Evolutionary conservation across 2,329 filamentous ascomycete genomes (phyloP).

Genomic region (Cordyceps farinosa): DNA sequence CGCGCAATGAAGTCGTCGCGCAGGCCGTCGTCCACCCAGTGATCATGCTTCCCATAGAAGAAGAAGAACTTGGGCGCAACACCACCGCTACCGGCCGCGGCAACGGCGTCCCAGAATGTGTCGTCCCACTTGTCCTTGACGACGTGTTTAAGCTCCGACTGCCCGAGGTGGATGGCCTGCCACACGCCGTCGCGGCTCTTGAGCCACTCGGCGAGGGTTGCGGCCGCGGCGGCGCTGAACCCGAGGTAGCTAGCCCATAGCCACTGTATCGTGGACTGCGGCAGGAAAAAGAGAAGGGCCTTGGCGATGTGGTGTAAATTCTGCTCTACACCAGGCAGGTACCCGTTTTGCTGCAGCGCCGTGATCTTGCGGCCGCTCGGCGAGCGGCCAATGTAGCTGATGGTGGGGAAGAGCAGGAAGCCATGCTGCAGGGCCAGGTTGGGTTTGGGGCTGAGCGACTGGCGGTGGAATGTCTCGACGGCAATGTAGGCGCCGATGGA

Average conservation of each 20-base stretch:
- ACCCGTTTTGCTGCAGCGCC: slow-evolving; percentile 28
- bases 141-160: slow-evolving; percentile 59
- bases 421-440: slow-evolving; percentile 46
- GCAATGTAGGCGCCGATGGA: slow-evolving; percentile 71
- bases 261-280: slow-evolving; percentile 38
- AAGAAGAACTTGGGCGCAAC: slow-evolving; percentile 51
- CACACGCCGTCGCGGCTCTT: slow-evolving; percentile 54
- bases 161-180: slow-evolving; percentile 57
- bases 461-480: slow-evolving; percentile 62
- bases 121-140: slow-evolving; percentile 56
- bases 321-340: slow-evolving; percentile 39
- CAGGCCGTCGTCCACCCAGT: slow-evolving; percentile 58
- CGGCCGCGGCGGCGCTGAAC: slow-evolving; percentile 47
- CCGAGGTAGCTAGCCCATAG: slow-evolving; percentile 42
- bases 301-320: slow-evolving; percentile 41
- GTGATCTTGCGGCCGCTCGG: slow-evolving; percentile 50
- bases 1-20: slow-evolving; percentile 54
- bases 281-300: slow-evolving; percentile 40
- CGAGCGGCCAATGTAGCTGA: slow-evolving; percentile 66
- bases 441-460: slow-evolving; percentile 40
- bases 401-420: slow-evolving; percentile 69
- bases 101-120: slow-evolving; percentile 51
- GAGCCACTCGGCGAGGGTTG: slow-evolving; percentile 51
- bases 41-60: slow-evolving; percentile 57
- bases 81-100: slow-evolving; percentile 1